Percentiles rank a stretch among this genome's conserved stretches.
Conservation (phyloP, 192 early-diverging fungal genomes). For the Dimargaris verticillata region DNA sequence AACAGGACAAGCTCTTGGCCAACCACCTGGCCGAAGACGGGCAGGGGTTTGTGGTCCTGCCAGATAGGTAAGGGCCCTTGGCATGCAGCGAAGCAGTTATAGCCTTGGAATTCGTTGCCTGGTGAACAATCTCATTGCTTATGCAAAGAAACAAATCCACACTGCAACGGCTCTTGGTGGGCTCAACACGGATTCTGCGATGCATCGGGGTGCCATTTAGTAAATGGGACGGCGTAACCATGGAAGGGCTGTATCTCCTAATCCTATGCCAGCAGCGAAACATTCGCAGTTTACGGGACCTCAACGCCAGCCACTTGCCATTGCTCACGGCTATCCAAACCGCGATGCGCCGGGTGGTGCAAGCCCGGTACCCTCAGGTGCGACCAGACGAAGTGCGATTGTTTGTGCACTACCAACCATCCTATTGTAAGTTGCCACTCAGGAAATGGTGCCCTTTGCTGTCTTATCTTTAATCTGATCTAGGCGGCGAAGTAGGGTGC, state of each 20-base stretch:
- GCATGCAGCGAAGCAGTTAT: too few species aligned
- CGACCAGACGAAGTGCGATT: slow-evolving; percentile 39
- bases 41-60: slow-evolving; percentile 52
- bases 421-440: slow-evolving; percentile 37
- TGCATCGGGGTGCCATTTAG: slow-evolving; percentile 12
- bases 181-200: too few species aligned
- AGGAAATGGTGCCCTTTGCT: too few species aligned
- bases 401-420: slow-evolving; percentile 68
- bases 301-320: slow-evolving; percentile 34
- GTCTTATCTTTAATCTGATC: too few species aligned
- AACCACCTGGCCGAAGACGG: slow-evolving; percentile 34
- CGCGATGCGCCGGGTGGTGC: slow-evolving; percentile 28
- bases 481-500: too few species aligned
- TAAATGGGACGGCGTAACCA: slow-evolving; percentile 53
- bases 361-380: slow-evolving; percentile 28
- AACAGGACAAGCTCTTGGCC: slow-evolving; percentile 45
- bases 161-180: too few species aligned
- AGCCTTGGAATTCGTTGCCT: too few species aligned
- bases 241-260: slow-evolving; percentile 46
- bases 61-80: slow-evolving; percentile 38
- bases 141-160: too few species aligned
- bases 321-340: slow-evolving; percentile 43
- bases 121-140: too few species aligned
- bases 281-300: slow-evolving; percentile 44
- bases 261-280: slow-evolving; percentile 38